Base-by-base conservation (phyloP, 345 rosid species). In the Gossypium sturtianum region DNA sequence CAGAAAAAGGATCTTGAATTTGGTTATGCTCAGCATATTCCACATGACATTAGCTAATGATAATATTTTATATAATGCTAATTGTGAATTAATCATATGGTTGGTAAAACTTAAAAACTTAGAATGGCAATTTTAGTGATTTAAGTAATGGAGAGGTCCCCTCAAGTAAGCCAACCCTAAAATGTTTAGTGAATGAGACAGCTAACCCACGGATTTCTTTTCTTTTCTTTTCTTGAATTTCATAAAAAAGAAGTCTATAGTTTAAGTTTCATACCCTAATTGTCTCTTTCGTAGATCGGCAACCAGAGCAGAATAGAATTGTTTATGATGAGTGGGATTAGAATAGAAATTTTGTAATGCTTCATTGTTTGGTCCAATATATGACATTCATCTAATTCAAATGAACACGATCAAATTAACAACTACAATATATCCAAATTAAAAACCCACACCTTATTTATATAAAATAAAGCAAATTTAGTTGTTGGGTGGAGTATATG, bases 11-110 rank as follows among this genome's bases (percentile, higher is more conserved):
- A 64, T 64, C 25, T 64, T 6, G 5, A 63, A 63, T 41, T 25
- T 27, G 65, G 15, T 17, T 64, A 64, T 64, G 23, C 68, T 64
- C 20, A 15, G 56, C 57, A 48, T 67, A 67, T 67, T 67, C 57
- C 71, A 66, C 16, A 45, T 12, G 7, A 22, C 71, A 23, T 67
- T 22, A 34, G 13, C 25, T 47, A 23, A 6, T 22, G 2, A 7
- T 17, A 12, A 47, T 11, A 45, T 47, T 66, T 6, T 12, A 23
- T 48, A 13, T 12, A 66, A 22, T 67, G 57, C 2, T 47, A 23
- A 4, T 48, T 67, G 41, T 25, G 56, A 48, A 47, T n/a, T n/a
- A n/a, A 29, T 48, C 57, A 47, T 2, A 45, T 58, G 71, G 71
- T 23, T 23, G 56, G 54, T 45, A 45, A 62, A 61, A 9, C 66